Evolutionary conservation across 192 early-diverging fungal genomes (phyloP).

Genomic region (Backusella parvicylindrica): DNA sequence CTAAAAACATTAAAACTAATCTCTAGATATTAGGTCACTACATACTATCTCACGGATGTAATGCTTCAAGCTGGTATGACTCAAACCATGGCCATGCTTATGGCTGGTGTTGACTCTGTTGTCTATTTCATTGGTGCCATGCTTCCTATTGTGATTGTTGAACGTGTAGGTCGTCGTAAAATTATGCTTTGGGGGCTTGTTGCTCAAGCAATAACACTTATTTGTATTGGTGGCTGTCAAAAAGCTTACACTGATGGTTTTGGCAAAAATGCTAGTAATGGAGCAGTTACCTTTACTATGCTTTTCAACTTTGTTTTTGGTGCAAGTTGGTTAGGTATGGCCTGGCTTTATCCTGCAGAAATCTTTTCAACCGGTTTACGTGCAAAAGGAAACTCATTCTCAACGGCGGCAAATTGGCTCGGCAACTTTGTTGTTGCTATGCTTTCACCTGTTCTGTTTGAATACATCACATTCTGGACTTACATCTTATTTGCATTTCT

Average conservation of each 20-base stretch:
- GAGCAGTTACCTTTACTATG: constrained; percentile 55
- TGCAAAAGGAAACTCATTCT: constrained; percentile 69
- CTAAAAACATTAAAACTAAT: not conserved
- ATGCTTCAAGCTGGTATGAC: constrained; percentile 51
- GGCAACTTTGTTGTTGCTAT: constrained; percentile 67
- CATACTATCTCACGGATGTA: constrained; percentile 26
- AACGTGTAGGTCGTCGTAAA: constrained; percentile 64
- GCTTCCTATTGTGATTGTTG: constrained; percentile 67
- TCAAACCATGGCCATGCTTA: constrained; percentile 36
- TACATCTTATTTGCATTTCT: constrained; percentile 57
- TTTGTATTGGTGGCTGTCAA: constrained; percentile 29
- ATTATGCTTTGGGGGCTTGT: constrained; percentile 63
- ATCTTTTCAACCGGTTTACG: constrained; percentile 74
- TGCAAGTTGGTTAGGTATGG: constrained; percentile 74
- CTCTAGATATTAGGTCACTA: not conserved
- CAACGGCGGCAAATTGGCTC: constrained; percentile 78
- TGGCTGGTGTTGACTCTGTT: constrained; percentile 61
- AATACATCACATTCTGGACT: constrained; percentile 50
- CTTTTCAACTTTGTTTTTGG: constrained; percentile 70
- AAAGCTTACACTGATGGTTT: constrained; percentile 25
- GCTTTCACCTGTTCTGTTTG: constrained; percentile 60
- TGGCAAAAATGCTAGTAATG: constrained; percentile 27
- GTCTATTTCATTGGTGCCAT: constrained; percentile 71
- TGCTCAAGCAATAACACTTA: constrained; percentile 21
- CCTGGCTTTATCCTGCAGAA: constrained; percentile 78